Evolutionary conservation across 805 yeast species (phyloP), one percentile per base, ranked within the genome.

Genomic region (Starmerella geochares): DNA sequence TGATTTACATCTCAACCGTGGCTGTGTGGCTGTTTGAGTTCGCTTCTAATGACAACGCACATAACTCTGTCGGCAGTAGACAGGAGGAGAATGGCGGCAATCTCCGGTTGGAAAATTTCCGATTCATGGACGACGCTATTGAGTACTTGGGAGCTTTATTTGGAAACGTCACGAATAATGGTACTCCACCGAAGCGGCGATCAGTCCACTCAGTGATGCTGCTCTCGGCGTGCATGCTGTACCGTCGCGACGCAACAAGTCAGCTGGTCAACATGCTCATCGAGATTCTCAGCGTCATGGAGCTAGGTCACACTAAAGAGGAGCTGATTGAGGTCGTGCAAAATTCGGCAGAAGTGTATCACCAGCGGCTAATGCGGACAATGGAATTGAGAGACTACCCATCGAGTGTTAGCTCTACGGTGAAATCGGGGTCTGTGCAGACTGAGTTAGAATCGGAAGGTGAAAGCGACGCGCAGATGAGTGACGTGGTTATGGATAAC

Each of bases 21-120:
- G 58, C 59, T 9, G 44, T 63, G n/a, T 62, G 64, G 65, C 55
- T 64, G 14, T 50, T 54, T 47, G 63, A 61, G 39, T 47, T 53
- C 16, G 53, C 54, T 21, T 44, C 37, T 36, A 46, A 42, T 27
- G 48, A 31, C 13, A n/a, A 19, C n/a, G 32, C 37, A 20, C 14
- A 19, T 27, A 27, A 25, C 11, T 20, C 39, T 2, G 36, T 11
- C 14, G n/a, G 25, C 19, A 24, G 21, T 23, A 19, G n/a, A 27
- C 14, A 17, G 19, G 25, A 42, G 25, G 43, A 48, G 35, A 38
- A 43, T 23, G 48, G 32, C 40, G 29, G n/a, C 28, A 45, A 43
- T 16, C 35, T 58, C 21, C 47, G 46, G 16, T 35, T 53, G 19
- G 54, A 55, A 16, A 50, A 53, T 46, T 56, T 51, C 45, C 49